Base-by-base conservation (phyloP, 2,329 filamentous ascomycete species). In the Zasmidium cellare region DNA sequence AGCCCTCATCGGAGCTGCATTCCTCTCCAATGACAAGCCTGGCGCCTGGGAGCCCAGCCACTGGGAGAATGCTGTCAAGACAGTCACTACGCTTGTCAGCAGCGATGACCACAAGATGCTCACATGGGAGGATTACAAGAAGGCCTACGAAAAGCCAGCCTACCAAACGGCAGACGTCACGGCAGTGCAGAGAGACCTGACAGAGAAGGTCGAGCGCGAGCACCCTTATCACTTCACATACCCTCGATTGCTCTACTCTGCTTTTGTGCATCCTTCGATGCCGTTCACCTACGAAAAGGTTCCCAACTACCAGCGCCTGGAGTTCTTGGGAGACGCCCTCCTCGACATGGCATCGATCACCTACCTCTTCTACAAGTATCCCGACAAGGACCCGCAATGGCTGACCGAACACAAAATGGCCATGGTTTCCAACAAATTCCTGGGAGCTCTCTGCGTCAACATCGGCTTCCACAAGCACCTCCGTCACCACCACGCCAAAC, bases 401-500 rank as follows among this genome's bases (percentile, higher is more conserved):
- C 80, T 99, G 58, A 97, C 94, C 0, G 94, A 97, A 75, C 93
- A 97, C 80, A 97, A 97, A 77, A 97, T 96, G 87, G 91, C 92
- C n/a, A 97, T 99, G 90, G 92, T 94, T 0, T 94, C 91, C 53
- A 99, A 99, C 76, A 92, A 92, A 60, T 99, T 97, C 70, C 82
- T 97, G 1, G 91, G 90, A 1, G 90, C 87, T 18, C 79, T 97
- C 2, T 89, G 89, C 58, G 90, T 96, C 2, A 82, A 85, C 49
- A 82, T 97, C 0, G 87, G 84, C 0, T 88, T 97, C 55, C 87
- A 97, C 70, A 84, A 80, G 50, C 87, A 93, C 70, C 76, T 97
- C 16, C 82, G 80, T 2, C 77, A 79, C 55, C 76, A 77, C 57
- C 74, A 77, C 24, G 64, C 85, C 0, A 76, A 80, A 5, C 80